phyloP scores from a whole-genome alignment of 2,329 filamentous ascomycete species.

The Fusarium avenaceum region DNA sequence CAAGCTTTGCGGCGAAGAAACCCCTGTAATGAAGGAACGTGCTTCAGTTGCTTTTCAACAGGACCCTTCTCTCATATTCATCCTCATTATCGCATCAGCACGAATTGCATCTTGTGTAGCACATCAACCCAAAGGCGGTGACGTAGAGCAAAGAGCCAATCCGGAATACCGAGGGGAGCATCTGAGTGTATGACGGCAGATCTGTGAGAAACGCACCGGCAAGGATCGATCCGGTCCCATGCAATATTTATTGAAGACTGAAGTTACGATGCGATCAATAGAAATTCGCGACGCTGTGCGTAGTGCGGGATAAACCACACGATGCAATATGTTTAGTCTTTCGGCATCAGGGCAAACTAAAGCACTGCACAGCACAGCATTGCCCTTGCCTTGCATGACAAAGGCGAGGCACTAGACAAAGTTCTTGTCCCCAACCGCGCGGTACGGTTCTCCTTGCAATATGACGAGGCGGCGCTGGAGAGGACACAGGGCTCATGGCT shows the following conservation, averaged over 20 bases:
- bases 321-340: conserved; percentile 19
- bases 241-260: conserved; percentile 3
- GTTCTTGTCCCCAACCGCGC: conserved; percentile 29
- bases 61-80: not conserved
- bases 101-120: conserved; percentile 11
- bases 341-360: conserved; percentile 30
- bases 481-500: conserved; percentile 9
- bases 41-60: conserved; percentile 14
- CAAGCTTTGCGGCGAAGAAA: conserved; percentile 38
- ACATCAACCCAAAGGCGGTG: conserved; percentile 20
- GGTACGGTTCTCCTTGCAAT: conserved; percentile 19
- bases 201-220: conserved; percentile 34
- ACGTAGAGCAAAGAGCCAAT: conserved; percentile 34
- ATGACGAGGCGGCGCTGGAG: conserved; percentile 36
- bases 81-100: conserved; percentile 10
- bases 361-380: not conserved
- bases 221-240: conserved; percentile 33
- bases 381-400: conserved; percentile 17
- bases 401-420: conserved; percentile 27
- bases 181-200: conserved; percentile 39
- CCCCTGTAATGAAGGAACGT: conserved; percentile 22
- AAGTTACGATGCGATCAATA: conserved; percentile 32
- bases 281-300: conserved; percentile 25
- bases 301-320: conserved; percentile 23
- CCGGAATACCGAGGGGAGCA: conserved; percentile 31